A percentile compares a stretch with the other conserved stretches of the same genome.
Conservation (phyloP, 2,329 filamentous ascomycete species). For the Pezizomycotina sp. region DNA sequence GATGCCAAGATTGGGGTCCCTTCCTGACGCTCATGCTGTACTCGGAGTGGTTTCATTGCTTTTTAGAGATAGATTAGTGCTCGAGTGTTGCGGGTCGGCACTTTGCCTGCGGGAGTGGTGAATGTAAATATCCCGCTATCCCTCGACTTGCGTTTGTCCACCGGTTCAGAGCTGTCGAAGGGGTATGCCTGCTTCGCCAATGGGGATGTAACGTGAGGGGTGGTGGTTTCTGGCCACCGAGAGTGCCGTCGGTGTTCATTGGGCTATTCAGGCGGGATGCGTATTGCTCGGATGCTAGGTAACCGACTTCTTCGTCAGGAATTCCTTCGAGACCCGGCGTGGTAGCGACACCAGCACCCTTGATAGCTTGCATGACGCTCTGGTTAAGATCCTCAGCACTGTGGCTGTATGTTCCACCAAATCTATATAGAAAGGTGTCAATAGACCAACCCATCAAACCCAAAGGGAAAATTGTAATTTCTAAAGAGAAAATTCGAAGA, state of each 20-base stretch:
- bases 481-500: too few relatives aligned
- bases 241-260: slow-evolving; percentile 34
- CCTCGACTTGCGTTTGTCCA: too few relatives aligned
- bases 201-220: slow-evolving; percentile 16
- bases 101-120: too few relatives aligned
- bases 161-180: slow-evolving; percentile 34
- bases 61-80: too few relatives aligned
- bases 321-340: slow-evolving; percentile 41
- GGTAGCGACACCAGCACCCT: slow-evolving; percentile 35
- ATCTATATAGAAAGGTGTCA: too few relatives aligned
- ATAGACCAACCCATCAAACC: too few relatives aligned
- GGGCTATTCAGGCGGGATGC: slow-evolving; percentile 60
- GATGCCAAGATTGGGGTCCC: slow-evolving; percentile 19
- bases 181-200: slow-evolving; percentile 26
- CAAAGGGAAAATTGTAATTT: too few relatives aligned
- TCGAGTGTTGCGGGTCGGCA: too few relatives aligned
- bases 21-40: slow-evolving; percentile 15
- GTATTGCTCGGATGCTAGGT: slow-evolving; percentile 73
- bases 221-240: slow-evolving; percentile 10
- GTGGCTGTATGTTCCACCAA: slow-evolving; percentile 43
- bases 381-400: slow-evolving; percentile 49
- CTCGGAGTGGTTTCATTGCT: slow-evolving; percentile 15
- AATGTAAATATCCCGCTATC: too few relatives aligned
- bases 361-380: slow-evolving; percentile 20
- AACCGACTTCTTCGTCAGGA: slow-evolving; percentile 80